Base-by-base conservation (phyloP, 257 asterid species). In the Petunia axillaris region DNA sequence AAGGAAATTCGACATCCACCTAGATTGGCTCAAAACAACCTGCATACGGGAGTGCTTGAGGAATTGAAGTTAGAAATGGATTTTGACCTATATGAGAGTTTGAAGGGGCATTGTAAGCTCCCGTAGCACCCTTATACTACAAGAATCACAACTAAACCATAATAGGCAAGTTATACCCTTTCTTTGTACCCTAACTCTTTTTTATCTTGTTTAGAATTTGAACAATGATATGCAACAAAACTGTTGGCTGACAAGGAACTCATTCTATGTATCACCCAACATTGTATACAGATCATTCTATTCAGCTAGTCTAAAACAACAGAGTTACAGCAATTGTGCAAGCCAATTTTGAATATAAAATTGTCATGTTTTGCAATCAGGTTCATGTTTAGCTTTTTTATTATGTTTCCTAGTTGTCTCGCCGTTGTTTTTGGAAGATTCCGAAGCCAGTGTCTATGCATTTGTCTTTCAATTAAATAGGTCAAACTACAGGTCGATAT, bases 381-480 rank as follows among this genome's bases (percentile, higher is more conserved):
- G 39, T 64, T 25, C 25, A 64, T 9, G 5, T 38, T 64, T 38
- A 38, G 44, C 39, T 16, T 59, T 25, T 39, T 39, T 39, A 2
- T 37, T 9, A 3, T 65, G 50, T 39, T 41, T 66, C 38, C 38
- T 15, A 3, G 41, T 41, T 41, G 54, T 15, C 54, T 66, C 38
- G 36, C 54, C 53, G 41, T 41, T 41, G 54, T 41, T 66, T 66
- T 41, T 66, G 75, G 54, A 41, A 66, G 53, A 66, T 66, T 41
- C n/a, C 37, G 38, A 66, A 66, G 75, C 75, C 54, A 41, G 15
- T 1, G 10, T 41, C 54, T 41, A 35, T 53, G 41, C 38, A 41
- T 15, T 16, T 10, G 41, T 41, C 75, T 41, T 40, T 66, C 54
- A 66, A 41, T 66, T 7, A 66, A 13, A 66, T 35, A 41, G 14